A percentile compares a stretch with the other conserved stretches of the same genome.
Conservation (phyloP, 352 stramenopile species). For the Globisporangium echinulatum region DNA sequence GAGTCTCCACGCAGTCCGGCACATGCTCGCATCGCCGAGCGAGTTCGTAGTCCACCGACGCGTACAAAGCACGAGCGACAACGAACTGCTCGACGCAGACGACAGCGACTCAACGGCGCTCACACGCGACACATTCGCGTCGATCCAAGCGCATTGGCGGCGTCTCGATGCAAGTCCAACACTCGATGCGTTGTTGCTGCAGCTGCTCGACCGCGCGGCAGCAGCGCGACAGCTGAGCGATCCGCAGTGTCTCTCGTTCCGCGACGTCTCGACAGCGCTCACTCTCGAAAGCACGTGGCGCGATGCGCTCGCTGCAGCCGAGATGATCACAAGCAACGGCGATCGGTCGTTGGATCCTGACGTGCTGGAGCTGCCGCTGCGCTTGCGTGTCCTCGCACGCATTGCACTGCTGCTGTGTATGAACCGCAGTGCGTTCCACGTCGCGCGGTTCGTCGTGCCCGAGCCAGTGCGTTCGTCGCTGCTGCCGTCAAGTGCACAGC, state of each 20-base stretch:
- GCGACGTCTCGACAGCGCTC: constrained; percentile 24
- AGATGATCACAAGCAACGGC: neutral
- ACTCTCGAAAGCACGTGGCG: constrained; percentile 13
- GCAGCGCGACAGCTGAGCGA: constrained; percentile 13
- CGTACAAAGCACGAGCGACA: neutral
- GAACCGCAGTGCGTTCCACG: constrained; percentile 36
- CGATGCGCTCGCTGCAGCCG: neutral
- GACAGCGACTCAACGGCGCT: no score
- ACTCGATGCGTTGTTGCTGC: constrained; percentile 23
- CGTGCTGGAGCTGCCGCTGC: no score
- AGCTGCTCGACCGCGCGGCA: constrained; percentile 20
- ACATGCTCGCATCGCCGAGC: constrained; percentile 33
- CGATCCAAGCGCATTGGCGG: constrained; percentile 3
- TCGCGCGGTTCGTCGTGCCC: constrained; percentile 28
- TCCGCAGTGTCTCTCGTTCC: constrained; percentile 20
- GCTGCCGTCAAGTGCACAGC: neutral
- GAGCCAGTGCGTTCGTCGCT: constrained; percentile 6
- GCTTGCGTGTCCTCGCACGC: constrained; percentile 16
- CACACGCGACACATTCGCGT: neutral
- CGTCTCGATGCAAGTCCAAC: neutral
- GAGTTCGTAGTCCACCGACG: constrained; percentile 41
- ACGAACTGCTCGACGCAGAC: neutral
- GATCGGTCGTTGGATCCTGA: no score
- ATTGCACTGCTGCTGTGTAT: constrained; percentile 34
- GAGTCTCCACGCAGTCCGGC: constrained; percentile 38